Evolutionary conservation across 1,139 yeast species (phyloP).

Genomic region (Yamadazyma triangularis): DNA sequence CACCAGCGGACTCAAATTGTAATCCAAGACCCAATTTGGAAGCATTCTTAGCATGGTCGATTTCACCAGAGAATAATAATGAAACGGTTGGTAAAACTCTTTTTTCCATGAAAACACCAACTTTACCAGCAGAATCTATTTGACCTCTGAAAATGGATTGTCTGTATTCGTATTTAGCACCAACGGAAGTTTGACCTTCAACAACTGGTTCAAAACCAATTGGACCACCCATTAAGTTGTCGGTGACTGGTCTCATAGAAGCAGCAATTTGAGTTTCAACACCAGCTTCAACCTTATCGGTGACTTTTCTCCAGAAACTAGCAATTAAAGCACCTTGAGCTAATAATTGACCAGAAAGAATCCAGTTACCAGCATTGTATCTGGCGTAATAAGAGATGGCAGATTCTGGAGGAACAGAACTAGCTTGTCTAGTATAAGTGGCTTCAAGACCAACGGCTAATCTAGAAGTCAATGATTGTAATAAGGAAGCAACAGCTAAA

Average conservation of each 20-base stretch:
- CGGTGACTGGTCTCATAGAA: slow-evolving; percentile 72
- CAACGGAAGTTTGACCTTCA: slow-evolving; percentile 90
- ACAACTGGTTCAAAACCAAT: slow-evolving; percentile 76
- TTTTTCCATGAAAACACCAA: slow-evolving; percentile 86
- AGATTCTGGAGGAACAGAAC: slow-evolving; percentile 81
- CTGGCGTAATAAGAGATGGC: slow-evolving; percentile 90
- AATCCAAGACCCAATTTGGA: slow-evolving; percentile 90
- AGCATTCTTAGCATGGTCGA: slow-evolving; percentile 83
- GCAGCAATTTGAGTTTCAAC: slow-evolving; percentile 86
- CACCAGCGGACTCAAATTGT: slow-evolving; percentile 92
- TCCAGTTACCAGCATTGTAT: slow-evolving; percentile 84
- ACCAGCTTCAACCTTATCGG: slow-evolving; percentile 95
- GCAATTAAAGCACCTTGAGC: slow-evolving; percentile 89
- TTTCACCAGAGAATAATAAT: slow-evolving; percentile 81
- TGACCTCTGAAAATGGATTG: slow-evolving; percentile 96
- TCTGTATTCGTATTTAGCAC: slow-evolving; percentile 98
- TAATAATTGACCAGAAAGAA: slow-evolving; percentile 89
- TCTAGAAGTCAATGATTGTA: slow-evolving; percentile 83
- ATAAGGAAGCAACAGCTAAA: slow-evolving; percentile 84
- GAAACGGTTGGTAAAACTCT: slow-evolving; percentile 90
- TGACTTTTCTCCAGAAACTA: slow-evolving; percentile 90
- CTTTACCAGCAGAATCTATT: slow-evolving; percentile 87
- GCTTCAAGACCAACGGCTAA: slow-evolving; percentile 91
- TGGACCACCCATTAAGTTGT: slow-evolving; percentile 78
- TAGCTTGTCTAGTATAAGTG: slow-evolving; percentile 77